Base-by-base conservation (phyloP, 805 yeast genomes). In the Candida yuanshanica region DNA sequence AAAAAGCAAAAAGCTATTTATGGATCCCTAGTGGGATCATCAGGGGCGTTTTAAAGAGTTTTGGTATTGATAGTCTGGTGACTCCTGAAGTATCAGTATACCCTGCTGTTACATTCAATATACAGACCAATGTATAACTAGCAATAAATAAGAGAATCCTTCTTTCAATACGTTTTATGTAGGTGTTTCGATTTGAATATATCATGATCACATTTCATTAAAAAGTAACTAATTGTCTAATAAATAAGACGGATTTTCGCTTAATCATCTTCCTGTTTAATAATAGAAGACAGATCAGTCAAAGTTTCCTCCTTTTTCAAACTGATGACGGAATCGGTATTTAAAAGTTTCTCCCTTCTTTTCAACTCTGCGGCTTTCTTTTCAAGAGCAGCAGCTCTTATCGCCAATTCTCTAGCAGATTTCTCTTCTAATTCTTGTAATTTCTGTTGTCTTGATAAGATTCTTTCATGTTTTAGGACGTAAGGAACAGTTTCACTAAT, bases 401-500 rank as follows among this genome's bases (percentile, higher is more conserved):
- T 68, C 22, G 87, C 78, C 53, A 85, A 66, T 53, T 83, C 91
- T 55, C 72, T 73, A 1, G 91, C 93, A 40, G 85, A 77, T 47
- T 81, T 82, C 54, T 81, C 81, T 59, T 85, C 95, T 63, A 85
- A 64, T 51, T 84, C 88, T 58, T 84, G 90, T 38, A 85, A 65
- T 63, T 81, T 84, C 43, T 80, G 86, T 55, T 85, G 90, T 60
- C 85, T 80, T 39, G 83, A 81, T 49, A 79, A 63, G 42, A 84
- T 74, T 43, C 83, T 74, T 60, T 85, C 91, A 59, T 84, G 91
- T 57, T 86, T 75, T 47, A 85, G 65, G 25, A 83, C 82, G 51
- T 85, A 85, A n/a, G 95, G 95, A 20, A 85, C 86, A 2, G 93
- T 85, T 56, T 83, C 91, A 33, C 89, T 81, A 42, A 85, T 79